Percentiles rank a stretch among this genome's conserved stretches.
These are phyloP conservation scores for Kwoniella dejecticola DNA, from an alignment of 768 basidiomycete species.

Conservation along the genomic window DNA sequence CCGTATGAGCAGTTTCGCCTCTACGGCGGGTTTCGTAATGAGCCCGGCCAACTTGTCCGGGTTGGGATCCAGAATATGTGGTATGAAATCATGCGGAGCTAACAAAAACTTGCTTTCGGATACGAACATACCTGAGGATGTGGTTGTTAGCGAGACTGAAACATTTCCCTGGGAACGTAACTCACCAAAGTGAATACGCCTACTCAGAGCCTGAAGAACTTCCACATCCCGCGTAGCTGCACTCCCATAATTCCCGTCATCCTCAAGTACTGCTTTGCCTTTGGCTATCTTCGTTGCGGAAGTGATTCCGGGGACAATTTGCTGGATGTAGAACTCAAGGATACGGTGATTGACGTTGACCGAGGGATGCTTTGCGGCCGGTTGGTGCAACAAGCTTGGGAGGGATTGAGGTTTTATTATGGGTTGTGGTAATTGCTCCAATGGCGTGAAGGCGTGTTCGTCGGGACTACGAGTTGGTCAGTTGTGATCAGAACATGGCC, in stretches of 20 bases:
- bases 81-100: constrained; percentile 82
- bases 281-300: constrained; percentile 51
- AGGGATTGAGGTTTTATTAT: constrained; percentile 72
- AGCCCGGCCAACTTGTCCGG: constrained; percentile 74
- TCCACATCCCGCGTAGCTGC: constrained; percentile 93
- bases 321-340: constrained; percentile 79
- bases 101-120: constrained; percentile 95
- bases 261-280: constrained; percentile 68
- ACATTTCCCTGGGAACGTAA: too few species aligned
- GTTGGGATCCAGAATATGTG: constrained; percentile 82
- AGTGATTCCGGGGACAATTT: constrained; percentile 88
- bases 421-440: constrained; percentile 65
- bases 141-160: neutral
- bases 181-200: constrained; percentile 96
- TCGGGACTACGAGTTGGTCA: constrained; percentile 69
- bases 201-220: constrained; percentile 94
- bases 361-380: constrained; percentile 59
- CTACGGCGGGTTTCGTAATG: constrained; percentile 98
- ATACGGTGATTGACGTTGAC: constrained; percentile 84
- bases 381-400: constrained; percentile 67
- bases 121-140: constrained; percentile 85
- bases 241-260: constrained; percentile 97
- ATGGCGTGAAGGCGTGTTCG: constrained; percentile 88
- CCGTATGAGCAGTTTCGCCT: constrained; percentile 76
- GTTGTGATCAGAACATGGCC: neutral